Base-by-base conservation (phyloP, 129 eudicot species). In the Artemisia tridentata region DNA sequence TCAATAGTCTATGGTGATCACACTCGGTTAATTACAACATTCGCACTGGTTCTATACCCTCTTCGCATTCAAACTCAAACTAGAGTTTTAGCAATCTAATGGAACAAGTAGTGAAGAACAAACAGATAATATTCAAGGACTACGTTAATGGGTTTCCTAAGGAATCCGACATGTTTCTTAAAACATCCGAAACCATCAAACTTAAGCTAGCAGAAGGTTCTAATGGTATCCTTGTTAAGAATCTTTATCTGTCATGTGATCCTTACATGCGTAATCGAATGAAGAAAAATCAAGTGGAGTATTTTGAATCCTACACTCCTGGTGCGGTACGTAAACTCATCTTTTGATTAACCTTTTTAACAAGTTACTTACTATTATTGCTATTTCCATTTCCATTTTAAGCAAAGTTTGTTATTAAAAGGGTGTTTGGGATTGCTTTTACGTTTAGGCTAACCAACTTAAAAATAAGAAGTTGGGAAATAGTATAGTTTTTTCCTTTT, bases 91-190 rank as follows among this genome's bases (percentile, higher is more conserved):
- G 56, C 67, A 57, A 48, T 16, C 43, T 70, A 85, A 82, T 79
- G 72, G 79, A 47, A 55, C 17, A 52, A 79, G 41, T 73, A 10
- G 23, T 19, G 34, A 61, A 20, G 21, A 79, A 79, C 41, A 62
- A 66, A 43, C 85, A 72, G 60, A 20, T 81, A 7, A 25, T 72
- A 46, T 48, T 81, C 6, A 77, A 72, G 63, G 64, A 72, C 65
- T 81, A 81, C 68, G 72, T 72, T 43, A 72, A 53, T 61, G 85
- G 85, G 49, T 72, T 76, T 67, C 85, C 85, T 9, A 72, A 81
- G 50, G 85, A 81, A 52, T 76, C 85, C 1, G 85, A 81, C 67
- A 72, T 81, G 79, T 16, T 60, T 6, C 45, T 76, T 17, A 34
- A 6, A 0, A 1, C 72, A 12, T 55, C 72, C 2, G 29, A 63